Percentiles rank a stretch among this genome's conserved stretches.
Conservation (phyloP, 1,139 yeast genomes). For the Pichia sp. region DNA sequence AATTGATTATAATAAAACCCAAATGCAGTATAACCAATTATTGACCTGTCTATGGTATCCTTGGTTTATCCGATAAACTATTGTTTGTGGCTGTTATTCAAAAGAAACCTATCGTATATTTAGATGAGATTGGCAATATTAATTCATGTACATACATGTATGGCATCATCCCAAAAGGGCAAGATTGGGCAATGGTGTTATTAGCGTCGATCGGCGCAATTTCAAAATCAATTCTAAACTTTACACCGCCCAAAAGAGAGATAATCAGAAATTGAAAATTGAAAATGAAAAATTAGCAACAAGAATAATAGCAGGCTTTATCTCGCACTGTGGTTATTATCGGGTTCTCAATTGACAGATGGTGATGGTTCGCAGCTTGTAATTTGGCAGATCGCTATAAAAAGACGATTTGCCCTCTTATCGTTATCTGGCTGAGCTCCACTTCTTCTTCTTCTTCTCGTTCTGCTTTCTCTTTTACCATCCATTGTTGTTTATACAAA, state of each 20-base stretch:
- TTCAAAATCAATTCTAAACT: too few relatives aligned
- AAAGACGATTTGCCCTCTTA: neutral
- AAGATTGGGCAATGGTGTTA: neutral
- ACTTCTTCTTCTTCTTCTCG: neutral
- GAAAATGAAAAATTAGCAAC: too few relatives aligned
- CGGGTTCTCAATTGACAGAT: neutral
- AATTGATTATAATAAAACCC: neutral
- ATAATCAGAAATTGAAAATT: too few relatives aligned
- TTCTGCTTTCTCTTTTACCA: conserved; percentile 2
- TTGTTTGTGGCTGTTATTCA: neutral
- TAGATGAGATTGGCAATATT: neutral
- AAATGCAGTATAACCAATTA: neutral
- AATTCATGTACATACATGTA: neutral
- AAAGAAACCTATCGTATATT: neutral
- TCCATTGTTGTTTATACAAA: neutral
- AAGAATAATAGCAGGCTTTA: neutral
- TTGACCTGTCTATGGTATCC: neutral
- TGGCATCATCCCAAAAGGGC: neutral
- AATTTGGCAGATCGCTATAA: conserved; percentile 1
- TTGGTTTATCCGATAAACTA: neutral
- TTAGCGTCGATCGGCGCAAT: neutral
- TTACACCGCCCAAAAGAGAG: neutral
- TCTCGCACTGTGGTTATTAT: neutral
- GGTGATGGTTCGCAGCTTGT: neutral
- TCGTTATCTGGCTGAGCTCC: neutral